Base-by-base conservation (phyloP, 495 filamentous ascomycete species). In the Neurospora tetraspora region DNA sequence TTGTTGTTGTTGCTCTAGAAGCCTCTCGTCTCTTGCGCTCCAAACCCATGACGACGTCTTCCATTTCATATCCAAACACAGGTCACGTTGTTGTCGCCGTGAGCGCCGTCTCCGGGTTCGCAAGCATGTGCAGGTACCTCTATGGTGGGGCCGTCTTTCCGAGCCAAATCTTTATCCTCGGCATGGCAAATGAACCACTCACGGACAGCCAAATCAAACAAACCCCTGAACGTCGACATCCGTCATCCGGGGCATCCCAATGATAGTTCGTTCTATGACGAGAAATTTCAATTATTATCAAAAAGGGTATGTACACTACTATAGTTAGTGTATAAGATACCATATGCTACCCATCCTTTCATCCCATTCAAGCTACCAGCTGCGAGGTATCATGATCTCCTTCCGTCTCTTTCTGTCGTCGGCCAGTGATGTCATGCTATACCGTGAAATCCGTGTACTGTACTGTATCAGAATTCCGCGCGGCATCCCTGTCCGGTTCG, bases 91-190 rank as follows among this genome's bases (percentile, higher is more conserved):
- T 61, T 9, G 6, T 61, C 5, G 53, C 3, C 7, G 12, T 61
- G 23, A 16, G 12, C 27, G 20, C 47, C 9, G 7, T 0, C 53
- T 61, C 27, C 12, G 6, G 27, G 1, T 61, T 61, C 53, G 53
- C 11, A 72, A 73, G 43, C 72, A 73, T 73, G 72, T 70, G 72
- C 20, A 45, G 72, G 71, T 70, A 27, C 65, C 37, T 23, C 20
- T 5, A 34, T 34, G 14, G 53, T 65, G 53, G 53, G 53, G 27
- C 2, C 14, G 12, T 31, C 14, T 16, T 9, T 34, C 53, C 18
- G 16, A 47, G 42, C 68, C 68, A 70, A 18, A 70, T 47, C 45
- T 73, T 70, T 69, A 73, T 73, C 72, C 72, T 73, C 72, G 72
- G 72, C 72, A 65, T 65, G 53, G 27, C 27, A 65, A 34, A 18